Conservation (phyloP, 2,329 filamentous ascomycete genomes). For the Fusarium hostae region DNA sequence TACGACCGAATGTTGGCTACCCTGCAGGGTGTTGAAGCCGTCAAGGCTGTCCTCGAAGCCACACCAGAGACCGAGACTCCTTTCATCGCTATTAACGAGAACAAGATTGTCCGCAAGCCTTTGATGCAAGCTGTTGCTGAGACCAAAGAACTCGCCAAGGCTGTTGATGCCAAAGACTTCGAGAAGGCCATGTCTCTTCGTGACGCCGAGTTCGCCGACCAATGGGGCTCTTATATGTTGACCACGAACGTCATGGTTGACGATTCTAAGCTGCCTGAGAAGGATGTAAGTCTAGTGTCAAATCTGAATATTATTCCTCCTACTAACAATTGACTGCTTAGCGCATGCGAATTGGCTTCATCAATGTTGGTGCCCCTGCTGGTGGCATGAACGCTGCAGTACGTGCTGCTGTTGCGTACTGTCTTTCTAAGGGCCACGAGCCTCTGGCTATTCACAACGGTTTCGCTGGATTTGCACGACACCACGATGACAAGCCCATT, state of each 20-base stretch:
- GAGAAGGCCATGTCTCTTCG: conserved; percentile 86
- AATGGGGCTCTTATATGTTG: conserved; percentile 89
- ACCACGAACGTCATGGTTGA: conserved; percentile 86
- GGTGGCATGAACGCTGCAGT: conserved; percentile 99
- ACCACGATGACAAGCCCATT: conserved; percentile 84
- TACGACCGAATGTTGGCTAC: conserved; percentile 96
- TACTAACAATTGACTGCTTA: conserved; percentile 53
- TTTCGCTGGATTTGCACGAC: conserved; percentile 91
- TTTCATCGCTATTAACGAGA: conserved; percentile 96
- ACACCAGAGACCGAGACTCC: conserved; percentile 90
- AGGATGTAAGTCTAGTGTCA: conserved; percentile 68
- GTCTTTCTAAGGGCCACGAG: conserved; percentile 89
- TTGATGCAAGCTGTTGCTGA: conserved; percentile 88
- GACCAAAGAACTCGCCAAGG: conserved; percentile 84
- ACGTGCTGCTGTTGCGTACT: conserved; percentile 92
- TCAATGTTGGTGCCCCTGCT: conserved; percentile 95
- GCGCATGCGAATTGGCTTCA: conserved; percentile 93
- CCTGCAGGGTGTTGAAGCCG: conserved; percentile 92
- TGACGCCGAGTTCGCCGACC: conserved; percentile 93
- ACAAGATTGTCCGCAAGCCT: conserved; percentile 93
- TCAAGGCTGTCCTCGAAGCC: conserved; percentile 89
- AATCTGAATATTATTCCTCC: background rate
- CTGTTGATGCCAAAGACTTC: conserved; percentile 88
- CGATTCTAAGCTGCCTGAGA: conserved; percentile 71
- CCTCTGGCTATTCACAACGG: conserved; percentile 95